phyloP scores from a whole-genome alignment of 2,329 filamentous ascomycete genomes.

The Fusarium armeniacum region DNA sequence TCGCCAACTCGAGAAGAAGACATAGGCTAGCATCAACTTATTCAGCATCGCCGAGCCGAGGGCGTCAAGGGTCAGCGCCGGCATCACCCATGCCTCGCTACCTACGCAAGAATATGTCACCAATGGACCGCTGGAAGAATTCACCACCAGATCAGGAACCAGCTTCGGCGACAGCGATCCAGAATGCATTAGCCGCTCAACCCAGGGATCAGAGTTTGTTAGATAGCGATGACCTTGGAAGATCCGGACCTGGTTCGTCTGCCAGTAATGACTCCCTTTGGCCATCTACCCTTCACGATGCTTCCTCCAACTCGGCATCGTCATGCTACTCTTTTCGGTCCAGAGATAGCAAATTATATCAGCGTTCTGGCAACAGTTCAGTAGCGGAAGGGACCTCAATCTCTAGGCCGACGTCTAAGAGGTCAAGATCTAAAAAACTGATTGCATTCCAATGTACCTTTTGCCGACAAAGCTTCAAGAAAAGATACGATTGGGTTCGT shows the following conservation, averaged over 20 bases:
- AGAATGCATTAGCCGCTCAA: constrained; percentile 50
- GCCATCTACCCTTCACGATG: constrained; percentile 40
- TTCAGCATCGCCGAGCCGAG: constrained; percentile 48
- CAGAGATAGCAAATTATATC: constrained; percentile 30
- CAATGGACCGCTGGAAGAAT: constrained; percentile 60
- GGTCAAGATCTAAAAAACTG: constrained; percentile 27
- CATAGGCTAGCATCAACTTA: constrained; percentile 55
- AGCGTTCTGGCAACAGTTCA: constrained; percentile 44
- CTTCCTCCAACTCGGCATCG: constrained; percentile 50
- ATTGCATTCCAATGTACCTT: constrained; percentile 57
- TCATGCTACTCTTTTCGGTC: constrained; percentile 47
- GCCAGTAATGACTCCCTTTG: constrained; percentile 51
- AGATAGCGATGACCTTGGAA: constrained; percentile 36
- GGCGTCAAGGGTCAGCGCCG: constrained; percentile 50
- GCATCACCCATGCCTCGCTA: constrained; percentile 61
- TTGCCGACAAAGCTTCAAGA: constrained; percentile 57
- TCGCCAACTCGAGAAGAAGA: constrained; percentile 64
- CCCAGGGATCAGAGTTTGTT: constrained; percentile 36
- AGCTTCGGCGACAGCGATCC: constrained; percentile 57
- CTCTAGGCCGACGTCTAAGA: constrained; percentile 33
- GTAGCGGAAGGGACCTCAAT: constrained; percentile 34
- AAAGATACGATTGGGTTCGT: constrained; percentile 60
- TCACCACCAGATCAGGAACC: constrained; percentile 63
- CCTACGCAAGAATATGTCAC: constrained; percentile 56
- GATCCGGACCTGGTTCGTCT: constrained; percentile 51